Evolutionary conservation across 164 flowering plant genomes (phyloP).

Genomic region (Magnolia changhungtana): DNA sequence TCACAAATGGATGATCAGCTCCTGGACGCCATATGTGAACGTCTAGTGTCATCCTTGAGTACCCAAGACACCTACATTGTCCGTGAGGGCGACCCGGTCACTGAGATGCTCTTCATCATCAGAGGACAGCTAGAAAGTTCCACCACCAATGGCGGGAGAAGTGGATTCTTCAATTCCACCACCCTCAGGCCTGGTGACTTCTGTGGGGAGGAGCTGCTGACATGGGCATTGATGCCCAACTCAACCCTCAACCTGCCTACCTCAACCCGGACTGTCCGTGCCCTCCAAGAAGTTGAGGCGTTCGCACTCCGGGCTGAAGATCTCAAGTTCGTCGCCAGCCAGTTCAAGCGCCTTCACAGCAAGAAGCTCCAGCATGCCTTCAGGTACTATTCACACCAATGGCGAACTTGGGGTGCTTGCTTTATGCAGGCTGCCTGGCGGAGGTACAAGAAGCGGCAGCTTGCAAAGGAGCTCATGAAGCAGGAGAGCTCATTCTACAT

Average conservation of each 20-base stretch:
- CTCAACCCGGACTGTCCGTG: conserved; percentile 63
- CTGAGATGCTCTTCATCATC: conserved; percentile 79
- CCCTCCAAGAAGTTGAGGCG: conserved; percentile 65
- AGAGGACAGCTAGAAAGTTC: conserved; percentile 52
- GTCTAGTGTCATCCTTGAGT: conserved; percentile 71
- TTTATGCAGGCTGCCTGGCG: conserved; percentile 86
- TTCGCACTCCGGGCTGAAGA: conserved; percentile 73
- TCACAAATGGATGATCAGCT: conserved; percentile 72
- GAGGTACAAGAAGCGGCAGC: conserved; percentile 43
- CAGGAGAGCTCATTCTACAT: conserved; percentile 16
- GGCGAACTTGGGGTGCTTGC: conserved; percentile 83
- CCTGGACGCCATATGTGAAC: conserved; percentile 71
- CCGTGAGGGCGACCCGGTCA: conserved; percentile 79
- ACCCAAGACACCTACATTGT: conserved; percentile 53
- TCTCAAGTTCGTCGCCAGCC: conserved; percentile 65
- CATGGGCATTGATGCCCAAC: conserved; percentile 82
- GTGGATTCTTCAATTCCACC: conserved; percentile 72
- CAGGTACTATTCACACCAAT: conserved; percentile 64
- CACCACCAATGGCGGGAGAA: conserved; percentile 74
- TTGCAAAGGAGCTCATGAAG: conserved; percentile 21
- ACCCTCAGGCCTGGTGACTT: conserved; percentile 66
- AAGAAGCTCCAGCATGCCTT: conserved; percentile 72
- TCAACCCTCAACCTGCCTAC: conserved; percentile 52
- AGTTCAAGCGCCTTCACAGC: conserved; percentile 69
- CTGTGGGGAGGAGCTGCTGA: conserved; percentile 83